Evolutionary conservation across 2,329 filamentous ascomycete species (phyloP).

Genomic region (Penicillium sp.): DNA sequence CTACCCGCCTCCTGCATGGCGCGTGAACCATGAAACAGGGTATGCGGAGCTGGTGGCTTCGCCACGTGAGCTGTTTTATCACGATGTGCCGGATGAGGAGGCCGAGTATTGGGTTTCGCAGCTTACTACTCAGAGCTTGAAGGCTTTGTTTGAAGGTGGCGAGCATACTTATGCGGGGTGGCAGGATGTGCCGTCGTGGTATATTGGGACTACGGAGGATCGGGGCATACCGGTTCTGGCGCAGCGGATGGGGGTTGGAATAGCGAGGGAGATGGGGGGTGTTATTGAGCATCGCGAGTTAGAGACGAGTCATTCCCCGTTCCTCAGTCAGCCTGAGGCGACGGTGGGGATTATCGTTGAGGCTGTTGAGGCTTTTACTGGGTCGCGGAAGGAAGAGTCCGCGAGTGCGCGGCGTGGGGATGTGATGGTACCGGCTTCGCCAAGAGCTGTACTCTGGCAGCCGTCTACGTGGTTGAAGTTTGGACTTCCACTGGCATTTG

Average conservation of each 20-base stretch:
- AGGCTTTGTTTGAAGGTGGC: slow-evolving; percentile 49
- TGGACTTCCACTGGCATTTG: slow-evolving; percentile 25
- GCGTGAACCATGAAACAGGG: slow-evolving; percentile 43
- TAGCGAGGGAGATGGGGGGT: slow-evolving; percentile 43
- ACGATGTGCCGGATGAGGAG: slow-evolving; percentile 51
- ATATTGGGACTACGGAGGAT: slow-evolving; percentile 49
- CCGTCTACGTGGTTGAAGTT: slow-evolving; percentile 27
- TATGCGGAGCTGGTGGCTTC: slow-evolving; percentile 43
- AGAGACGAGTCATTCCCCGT: slow-evolving; percentile 52
- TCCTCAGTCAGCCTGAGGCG: slow-evolving; percentile 50
- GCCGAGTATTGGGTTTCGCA: slow-evolving; percentile 45
- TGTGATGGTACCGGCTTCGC: slow-evolving; percentile 5
- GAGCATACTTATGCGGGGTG: slow-evolving; percentile 51
- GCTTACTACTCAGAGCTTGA: slow-evolving; percentile 47
- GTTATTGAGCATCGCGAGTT: slow-evolving; percentile 45
- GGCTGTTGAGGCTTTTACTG: slow-evolving; percentile 36
- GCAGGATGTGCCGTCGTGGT: slow-evolving; percentile 52
- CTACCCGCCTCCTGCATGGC: slow-evolving; percentile 47
- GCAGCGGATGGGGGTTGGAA: slow-evolving; percentile 43
- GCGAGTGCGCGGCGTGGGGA: neutral
- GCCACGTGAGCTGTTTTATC: slow-evolving; percentile 51
- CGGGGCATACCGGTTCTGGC: slow-evolving; percentile 41
- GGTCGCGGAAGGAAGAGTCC: neutral
- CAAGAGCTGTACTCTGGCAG: slow-evolving; percentile 9
- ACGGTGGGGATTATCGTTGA: slow-evolving; percentile 43